Conservation (phyloP, 179 eudicot genomes). For the Gypsophila paniculata region DNA sequence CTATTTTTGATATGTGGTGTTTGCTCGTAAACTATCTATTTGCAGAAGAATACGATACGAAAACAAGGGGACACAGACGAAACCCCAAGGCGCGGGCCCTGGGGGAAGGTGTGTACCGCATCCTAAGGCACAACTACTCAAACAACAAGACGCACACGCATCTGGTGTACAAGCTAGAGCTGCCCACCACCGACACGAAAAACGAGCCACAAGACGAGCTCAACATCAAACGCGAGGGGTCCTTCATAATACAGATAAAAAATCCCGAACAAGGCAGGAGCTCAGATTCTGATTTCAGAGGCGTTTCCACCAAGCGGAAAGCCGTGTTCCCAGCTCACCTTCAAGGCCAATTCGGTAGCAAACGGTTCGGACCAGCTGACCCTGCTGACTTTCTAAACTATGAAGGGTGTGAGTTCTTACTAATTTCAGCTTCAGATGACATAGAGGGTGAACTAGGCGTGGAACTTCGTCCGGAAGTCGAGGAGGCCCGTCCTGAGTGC, state of each 20-base stretch:
- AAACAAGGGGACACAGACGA: constrained; percentile 59
- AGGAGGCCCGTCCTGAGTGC: constrained; percentile 33
- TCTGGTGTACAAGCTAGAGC: constrained; percentile 63
- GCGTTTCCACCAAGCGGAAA: constrained; percentile 52
- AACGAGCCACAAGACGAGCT: constrained; percentile 47
- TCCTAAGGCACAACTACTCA: constrained; percentile 46
- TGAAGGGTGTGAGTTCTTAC: constrained; percentile 74
- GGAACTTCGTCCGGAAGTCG: constrained; percentile 42
- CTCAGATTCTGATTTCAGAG: constrained; percentile 32
- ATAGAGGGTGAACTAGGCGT: constrained; percentile 60
- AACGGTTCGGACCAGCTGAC: constrained; percentile 45
- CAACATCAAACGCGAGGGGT: constrained; percentile 51
- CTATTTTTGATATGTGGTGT: too few relatives aligned
- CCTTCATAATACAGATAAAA: constrained; percentile 64
- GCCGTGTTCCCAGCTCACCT: constrained; percentile 68
- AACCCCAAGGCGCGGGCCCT: constrained; percentile 49
- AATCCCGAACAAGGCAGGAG: constrained; percentile 44
- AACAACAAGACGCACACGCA: constrained; percentile 52
- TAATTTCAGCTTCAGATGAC: constrained; percentile 66
- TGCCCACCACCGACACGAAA: constrained; percentile 38
- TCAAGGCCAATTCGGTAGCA: constrained; percentile 49
- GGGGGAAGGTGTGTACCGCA: constrained; percentile 71
- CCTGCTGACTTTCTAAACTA: constrained; percentile 76
- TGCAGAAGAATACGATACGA: constrained; percentile 60
- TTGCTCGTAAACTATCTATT: neutral